Percentiles rank a stretch among this genome's conserved stretches.
These are phyloP conservation scores for Sarocladiaceae sp. DNA, from an alignment of 2,329 filamentous ascomycete species.

Conservation along the genomic window DNA sequence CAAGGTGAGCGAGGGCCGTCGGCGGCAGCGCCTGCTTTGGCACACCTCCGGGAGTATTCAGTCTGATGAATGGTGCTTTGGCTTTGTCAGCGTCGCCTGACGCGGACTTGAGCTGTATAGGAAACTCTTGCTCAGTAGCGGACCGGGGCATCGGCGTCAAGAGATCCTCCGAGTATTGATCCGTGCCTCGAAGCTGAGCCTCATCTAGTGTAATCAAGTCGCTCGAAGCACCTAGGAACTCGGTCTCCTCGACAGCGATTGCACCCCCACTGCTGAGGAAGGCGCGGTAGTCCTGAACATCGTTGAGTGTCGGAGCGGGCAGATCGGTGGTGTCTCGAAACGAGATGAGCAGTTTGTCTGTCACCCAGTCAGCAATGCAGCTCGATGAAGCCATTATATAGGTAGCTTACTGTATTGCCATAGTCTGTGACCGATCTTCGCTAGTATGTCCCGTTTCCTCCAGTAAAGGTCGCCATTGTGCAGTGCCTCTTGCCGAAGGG, in stretches of 20 bases:
- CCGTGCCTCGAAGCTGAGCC: constrained; percentile 10
- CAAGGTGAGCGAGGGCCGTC: constrained; percentile 5
- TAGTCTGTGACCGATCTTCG: constrained; percentile 58
- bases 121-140: constrained; percentile 9
- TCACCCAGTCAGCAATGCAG: constrained; percentile 1
- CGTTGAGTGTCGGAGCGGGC: constrained; percentile 39
- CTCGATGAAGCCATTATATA: neutral
- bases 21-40: neutral
- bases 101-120: constrained; percentile 3
- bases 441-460: constrained; percentile 54
- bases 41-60: neutral
- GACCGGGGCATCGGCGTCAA: constrained; percentile 18
- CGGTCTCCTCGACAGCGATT: constrained; percentile 52
- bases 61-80: neutral
- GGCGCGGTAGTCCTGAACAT: constrained; percentile 39
- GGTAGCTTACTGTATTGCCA: constrained; percentile 56
- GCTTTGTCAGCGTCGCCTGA: neutral
- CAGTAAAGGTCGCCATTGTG: constrained; percentile 51
- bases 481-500: constrained; percentile 49
- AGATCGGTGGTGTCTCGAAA: constrained; percentile 48
- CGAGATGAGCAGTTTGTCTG: constrained; percentile 53
- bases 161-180: constrained; percentile 14
- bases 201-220: constrained; percentile 43
- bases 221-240: constrained; percentile 48
- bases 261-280: constrained; percentile 50